These are phyloP conservation scores for Penicillium goetzii DNA, from an alignment of 495 filamentous ascomycete genomes.

Conservation along the genomic window DNA sequence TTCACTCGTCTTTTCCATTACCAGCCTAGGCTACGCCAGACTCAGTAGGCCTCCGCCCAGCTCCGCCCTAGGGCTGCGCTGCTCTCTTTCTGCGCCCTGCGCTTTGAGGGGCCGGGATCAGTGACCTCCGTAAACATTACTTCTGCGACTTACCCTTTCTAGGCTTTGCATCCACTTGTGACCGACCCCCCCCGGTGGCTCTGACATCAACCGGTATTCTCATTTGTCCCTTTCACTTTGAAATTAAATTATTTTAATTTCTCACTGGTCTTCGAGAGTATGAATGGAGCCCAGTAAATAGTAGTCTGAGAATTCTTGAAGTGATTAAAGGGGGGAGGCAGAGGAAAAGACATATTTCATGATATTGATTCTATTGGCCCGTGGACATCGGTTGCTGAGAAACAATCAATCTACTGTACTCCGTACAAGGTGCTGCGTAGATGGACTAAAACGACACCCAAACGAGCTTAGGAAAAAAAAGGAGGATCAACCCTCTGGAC, in stretches of 20 bases:
- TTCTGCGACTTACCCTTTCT: slow-evolving; percentile 37
- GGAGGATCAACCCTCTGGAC: slow-evolving; percentile 54
- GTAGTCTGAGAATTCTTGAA: neutral
- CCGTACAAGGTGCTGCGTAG: too few relatives aligned
- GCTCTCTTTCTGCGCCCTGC: slow-evolving; percentile 3
- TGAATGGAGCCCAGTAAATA: neutral
- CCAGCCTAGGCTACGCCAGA: slow-evolving; percentile 26
- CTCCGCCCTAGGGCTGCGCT: slow-evolving; percentile 22
- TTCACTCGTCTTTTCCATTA: slow-evolving; percentile 19
- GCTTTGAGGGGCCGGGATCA: slow-evolving; percentile 21
- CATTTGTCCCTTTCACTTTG: slow-evolving; percentile 12
- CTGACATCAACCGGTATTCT: slow-evolving; percentile 52
- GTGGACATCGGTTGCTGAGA: slow-evolving; percentile 20
- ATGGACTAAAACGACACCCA: slow-evolving; percentile 43
- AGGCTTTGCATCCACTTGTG: slow-evolving; percentile 47
- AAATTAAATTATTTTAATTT: slow-evolving; percentile 12
- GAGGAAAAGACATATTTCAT: slow-evolving; percentile 3
- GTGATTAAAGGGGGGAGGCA: neutral
- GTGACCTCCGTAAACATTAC: slow-evolving; percentile 32
- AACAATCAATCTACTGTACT: slow-evolving; percentile 35
- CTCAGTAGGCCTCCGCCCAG: slow-evolving; percentile 26
- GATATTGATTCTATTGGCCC: slow-evolving; percentile 3
- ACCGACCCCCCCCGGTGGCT: slow-evolving; percentile 38
- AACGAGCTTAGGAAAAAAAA: slow-evolving; percentile 47
- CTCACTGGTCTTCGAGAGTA: neutral